Conservation (phyloP, 345 rosid genomes). For the Sisymbrium irio region DNA sequence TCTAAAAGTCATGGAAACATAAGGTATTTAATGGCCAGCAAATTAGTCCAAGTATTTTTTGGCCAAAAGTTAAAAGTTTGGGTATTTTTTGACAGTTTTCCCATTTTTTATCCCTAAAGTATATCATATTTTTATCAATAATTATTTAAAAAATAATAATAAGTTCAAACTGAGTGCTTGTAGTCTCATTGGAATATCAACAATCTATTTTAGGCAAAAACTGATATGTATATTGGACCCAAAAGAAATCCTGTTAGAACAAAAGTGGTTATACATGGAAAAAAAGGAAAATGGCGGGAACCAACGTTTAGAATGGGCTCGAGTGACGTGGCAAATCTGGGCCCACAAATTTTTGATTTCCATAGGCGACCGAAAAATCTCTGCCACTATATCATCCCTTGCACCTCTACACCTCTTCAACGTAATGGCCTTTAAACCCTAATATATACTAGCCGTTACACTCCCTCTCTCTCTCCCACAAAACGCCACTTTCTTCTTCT, state of each 20-base stretch:
- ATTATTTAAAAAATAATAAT: too few relatives aligned
- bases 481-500: not conserved
- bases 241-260: not conserved
- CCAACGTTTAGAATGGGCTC: conserved; percentile 49
- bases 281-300: conserved; percentile 44
- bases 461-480: conserved; percentile 3
- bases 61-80: too few relatives aligned
- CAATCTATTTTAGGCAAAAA: too few relatives aligned
- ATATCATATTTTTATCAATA: too few relatives aligned
- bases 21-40: too few relatives aligned
- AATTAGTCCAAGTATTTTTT: too few relatives aligned
- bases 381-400: not conserved
- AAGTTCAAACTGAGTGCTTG: too few relatives aligned
- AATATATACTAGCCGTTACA: conserved; percentile 18
- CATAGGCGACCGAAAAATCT: not conserved
- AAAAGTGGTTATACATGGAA: not conserved
- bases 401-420: not conserved
- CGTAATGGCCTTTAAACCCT: conserved; percentile 17
- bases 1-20: too few relatives aligned
- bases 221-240: too few relatives aligned
- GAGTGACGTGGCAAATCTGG: conserved; percentile 41
- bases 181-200: too few relatives aligned
- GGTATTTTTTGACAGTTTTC: too few relatives aligned
- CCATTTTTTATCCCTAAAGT: too few relatives aligned
- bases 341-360: not conserved